Base-by-base conservation (phyloP, 805 yeast genomes). In the Hanseniaspora valbyensis region DNA sequence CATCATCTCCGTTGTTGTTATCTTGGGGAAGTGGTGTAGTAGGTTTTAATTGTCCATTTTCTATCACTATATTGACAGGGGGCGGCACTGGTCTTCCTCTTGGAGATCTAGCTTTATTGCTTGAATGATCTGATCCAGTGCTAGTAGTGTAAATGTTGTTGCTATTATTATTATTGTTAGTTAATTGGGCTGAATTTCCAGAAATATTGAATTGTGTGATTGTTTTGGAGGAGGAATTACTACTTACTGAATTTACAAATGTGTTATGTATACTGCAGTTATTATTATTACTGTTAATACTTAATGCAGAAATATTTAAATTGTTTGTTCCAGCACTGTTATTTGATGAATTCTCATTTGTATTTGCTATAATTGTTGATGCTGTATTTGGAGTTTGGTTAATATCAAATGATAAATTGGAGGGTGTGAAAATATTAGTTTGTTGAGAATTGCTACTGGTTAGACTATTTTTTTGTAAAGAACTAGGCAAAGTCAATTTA, bases 31-130 rank as follows among this genome's bases (percentile, higher is more conserved):
- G 12, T 7, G 44, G 50, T 12, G 44, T 46, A 6, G 38, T 40
- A 16, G 50, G 50, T 19, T 39, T 39, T 7, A 46, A 12, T 16
- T 42, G 42, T 3, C 42, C 45, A 28, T 42, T 41, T 22, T 42
- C 52, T 13, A 41, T 42, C 12, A 41, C 42, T 13, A 33, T 49
- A n/a, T 41, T 41, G 12, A 49, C 42, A 19, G 52, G 52, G 4
- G 52, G 52, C 4, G 52, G 52, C n/a, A 49, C 52, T 25, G 52
- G 52, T 30, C 52, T 49, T 18, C 48, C 28, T 33, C 49, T 49
- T 37, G 52, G 52, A 5, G 52, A 49, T 29, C 21, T 45, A 3
- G 43, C 21, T 24, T 28, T 45, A 14, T 28, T 18, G n/a, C 38
- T 34, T n/a, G 7, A 25, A 19, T n/a, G 8, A 26, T 43, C 48